Evolutionary conservation across 2,329 filamentous ascomycete genomes (phyloP).

Genomic region (Coniochaeta hoffmannii): DNA sequence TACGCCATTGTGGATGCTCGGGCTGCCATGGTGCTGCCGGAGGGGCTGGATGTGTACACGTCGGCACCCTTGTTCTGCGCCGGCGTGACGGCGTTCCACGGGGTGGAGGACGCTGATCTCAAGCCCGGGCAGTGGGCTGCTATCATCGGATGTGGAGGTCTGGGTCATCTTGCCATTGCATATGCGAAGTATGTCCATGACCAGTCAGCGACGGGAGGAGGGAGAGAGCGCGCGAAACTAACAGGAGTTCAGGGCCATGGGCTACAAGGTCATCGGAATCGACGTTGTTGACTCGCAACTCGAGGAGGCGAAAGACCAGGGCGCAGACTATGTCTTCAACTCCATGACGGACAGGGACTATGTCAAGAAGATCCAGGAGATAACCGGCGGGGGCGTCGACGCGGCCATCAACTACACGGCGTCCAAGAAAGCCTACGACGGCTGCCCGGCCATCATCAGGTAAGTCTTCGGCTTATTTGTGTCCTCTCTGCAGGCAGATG

Average conservation of each 20-base stretch:
- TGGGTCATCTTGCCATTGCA: slow-evolving; percentile 15
- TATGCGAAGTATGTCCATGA: not conserved
- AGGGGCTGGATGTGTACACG: slow-evolving; percentile 11
- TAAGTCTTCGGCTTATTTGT: not conserved
- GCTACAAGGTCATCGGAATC: slow-evolving; percentile 15
- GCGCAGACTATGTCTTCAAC: slow-evolving; percentile 14
- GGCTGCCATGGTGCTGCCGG: slow-evolving; percentile 18
- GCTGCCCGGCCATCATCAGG: not conserved
- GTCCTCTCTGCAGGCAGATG: not conserved
- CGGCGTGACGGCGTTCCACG: slow-evolving; percentile 18
- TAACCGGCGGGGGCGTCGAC: slow-evolving; percentile 3
- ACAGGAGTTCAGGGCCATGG: slow-evolving; percentile 17
- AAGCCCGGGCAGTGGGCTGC: slow-evolving; percentile 15
- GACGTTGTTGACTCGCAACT: slow-evolving; percentile 13
- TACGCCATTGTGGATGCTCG: slow-evolving; percentile 18
- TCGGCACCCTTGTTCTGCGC: slow-evolving; percentile 21
- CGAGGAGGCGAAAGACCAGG: slow-evolving; percentile 10
- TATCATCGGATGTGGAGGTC: slow-evolving; percentile 17
- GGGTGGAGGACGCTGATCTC: slow-evolving; percentile 10
- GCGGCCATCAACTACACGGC: slow-evolving; percentile 7
- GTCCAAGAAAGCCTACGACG: slow-evolving; percentile 6
- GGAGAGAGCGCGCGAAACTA: not conserved
- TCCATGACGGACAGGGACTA: slow-evolving; percentile 12
- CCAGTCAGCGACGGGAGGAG: not conserved
- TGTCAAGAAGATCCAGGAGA: slow-evolving; percentile 1